phyloP scores from a whole-genome alignment of 495 filamentous ascomycete genomes.

The Cenococcum geophilum region DNA sequence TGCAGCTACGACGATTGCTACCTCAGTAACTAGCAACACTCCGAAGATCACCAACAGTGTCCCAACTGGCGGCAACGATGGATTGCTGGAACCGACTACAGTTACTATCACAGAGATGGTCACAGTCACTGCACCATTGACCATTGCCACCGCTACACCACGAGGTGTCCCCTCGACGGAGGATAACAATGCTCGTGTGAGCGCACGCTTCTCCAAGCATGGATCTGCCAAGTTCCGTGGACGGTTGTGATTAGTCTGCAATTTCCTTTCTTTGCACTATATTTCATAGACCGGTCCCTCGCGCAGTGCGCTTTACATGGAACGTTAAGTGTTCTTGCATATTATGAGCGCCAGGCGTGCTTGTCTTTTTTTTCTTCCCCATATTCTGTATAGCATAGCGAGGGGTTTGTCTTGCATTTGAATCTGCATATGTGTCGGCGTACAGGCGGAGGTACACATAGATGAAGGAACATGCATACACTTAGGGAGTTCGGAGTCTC shows the following conservation, averaged over 20 bases:
- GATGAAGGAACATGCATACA: neutral
- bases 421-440: neutral
- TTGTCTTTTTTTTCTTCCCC: neutral
- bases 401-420: neutral
- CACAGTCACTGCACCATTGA: conserved; percentile 17
- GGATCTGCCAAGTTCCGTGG: conserved; percentile 6
- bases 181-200: neutral
- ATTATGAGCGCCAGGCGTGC: neutral
- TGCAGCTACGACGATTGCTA: neutral
- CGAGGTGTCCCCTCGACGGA: neutral
- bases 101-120: conserved; percentile 15
- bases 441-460: neutral
- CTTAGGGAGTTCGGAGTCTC: neutral
- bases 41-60: conserved; percentile 9
- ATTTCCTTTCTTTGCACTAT: neutral
- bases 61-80: neutral
- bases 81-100: neutral
- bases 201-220: neutral
- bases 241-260: neutral
- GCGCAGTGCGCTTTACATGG: neutral
- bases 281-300: neutral
- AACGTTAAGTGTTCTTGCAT: neutral
- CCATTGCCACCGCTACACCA: neutral
- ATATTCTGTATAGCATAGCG: neutral
- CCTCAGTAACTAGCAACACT: conserved; percentile 1